These are phyloP conservation scores for Tolypocladium sp. DNA, from an alignment of 2,329 filamentous ascomycete species.

Conservation along the genomic window DNA sequence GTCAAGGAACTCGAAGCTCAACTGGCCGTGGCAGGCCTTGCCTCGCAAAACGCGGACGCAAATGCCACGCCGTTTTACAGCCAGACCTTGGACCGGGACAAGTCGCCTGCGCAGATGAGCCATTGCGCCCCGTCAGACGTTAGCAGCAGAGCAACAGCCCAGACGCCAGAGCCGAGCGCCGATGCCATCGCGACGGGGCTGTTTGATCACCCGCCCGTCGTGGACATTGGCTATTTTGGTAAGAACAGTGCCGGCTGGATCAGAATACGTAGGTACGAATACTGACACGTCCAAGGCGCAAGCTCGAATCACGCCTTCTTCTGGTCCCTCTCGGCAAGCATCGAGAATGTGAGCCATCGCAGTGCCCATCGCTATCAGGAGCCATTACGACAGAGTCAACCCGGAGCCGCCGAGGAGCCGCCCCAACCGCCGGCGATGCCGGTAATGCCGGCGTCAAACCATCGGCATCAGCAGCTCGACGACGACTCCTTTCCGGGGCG, in stretches of 20 bases:
- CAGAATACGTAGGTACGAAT: not conserved
- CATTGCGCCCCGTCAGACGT: not conserved
- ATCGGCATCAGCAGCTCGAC: not conserved
- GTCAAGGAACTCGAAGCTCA: conserved; percentile 12
- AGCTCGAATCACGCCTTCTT: conserved; percentile 21
- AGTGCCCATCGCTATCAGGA: conserved; percentile 5
- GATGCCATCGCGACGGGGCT: conserved; percentile 17
- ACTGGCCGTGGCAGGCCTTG: conserved; percentile 5
- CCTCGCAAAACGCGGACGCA: too few relatives aligned
- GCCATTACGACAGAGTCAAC: not conserved
- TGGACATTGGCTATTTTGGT: conserved; percentile 18
- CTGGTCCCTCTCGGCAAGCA: conserved; percentile 13
- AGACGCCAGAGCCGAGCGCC: conserved; percentile 12
- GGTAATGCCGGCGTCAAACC: too few relatives aligned
- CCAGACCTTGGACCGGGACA: not conserved
- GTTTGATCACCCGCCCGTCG: conserved; percentile 15
- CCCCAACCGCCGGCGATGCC: not conserved
- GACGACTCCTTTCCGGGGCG: conserved; percentile 8
- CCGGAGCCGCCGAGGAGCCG: not conserved
- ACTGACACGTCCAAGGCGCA: conserved; percentile 9
- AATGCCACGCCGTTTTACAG: too few relatives aligned
- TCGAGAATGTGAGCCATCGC: conserved; percentile 13
- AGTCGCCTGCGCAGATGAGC: not conserved
- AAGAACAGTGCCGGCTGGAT: not conserved
- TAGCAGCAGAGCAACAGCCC: conserved; percentile 1